Evolutionary conservation across 164 flowering plant genomes (phyloP), one percentile per base, ranked within the genome.

Genomic region (Aristolochia fimbriata): DNA sequence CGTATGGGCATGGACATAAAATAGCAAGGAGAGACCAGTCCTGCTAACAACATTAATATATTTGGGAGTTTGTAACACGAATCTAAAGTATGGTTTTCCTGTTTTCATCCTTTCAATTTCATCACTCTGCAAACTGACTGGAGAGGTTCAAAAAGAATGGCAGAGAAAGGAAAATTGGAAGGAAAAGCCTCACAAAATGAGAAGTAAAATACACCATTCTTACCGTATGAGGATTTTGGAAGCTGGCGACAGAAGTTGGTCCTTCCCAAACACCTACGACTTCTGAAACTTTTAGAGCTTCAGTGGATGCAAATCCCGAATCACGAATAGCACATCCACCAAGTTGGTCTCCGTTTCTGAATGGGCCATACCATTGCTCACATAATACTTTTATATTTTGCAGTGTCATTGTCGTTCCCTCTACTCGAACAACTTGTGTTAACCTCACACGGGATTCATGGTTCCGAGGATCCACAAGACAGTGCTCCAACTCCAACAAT

Each of bases 311-410:
- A 76, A 93, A 93, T 25, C 77, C 90, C 58, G 96, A 70, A 72
- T 89, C 96, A 14, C 82, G 81, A 59, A 93, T 83, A 17, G 96
- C 76, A 69, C 98, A 93, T 20, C 97, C 98, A 61, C 99, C 99
- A 12, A 88, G 73, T 61, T 83, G 89, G 24, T 93, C 96, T 10
- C 97, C 99, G 68, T 93, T 80, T 67, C 89, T 85, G 70, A 84
- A 93, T 6, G 97, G 96, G 7, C 99, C 99, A 73, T 86, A 87
- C 97, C 97, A 90, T 60, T 83, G 97, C 79, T 90, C 97, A 37
- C 84, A 56, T 51, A 88, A 93, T 3, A 93, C 92, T 63, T 58
- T 76, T 22, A 90, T 66, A 31, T 62, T 65, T 61, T 69, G 58
- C 68, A 87, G 60, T 23, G 56, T 64, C 33, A 74, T 43, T 61